Base-by-base conservation (phyloP, 2,329 filamentous ascomycete species). In the Aureobasidium musti region DNA sequence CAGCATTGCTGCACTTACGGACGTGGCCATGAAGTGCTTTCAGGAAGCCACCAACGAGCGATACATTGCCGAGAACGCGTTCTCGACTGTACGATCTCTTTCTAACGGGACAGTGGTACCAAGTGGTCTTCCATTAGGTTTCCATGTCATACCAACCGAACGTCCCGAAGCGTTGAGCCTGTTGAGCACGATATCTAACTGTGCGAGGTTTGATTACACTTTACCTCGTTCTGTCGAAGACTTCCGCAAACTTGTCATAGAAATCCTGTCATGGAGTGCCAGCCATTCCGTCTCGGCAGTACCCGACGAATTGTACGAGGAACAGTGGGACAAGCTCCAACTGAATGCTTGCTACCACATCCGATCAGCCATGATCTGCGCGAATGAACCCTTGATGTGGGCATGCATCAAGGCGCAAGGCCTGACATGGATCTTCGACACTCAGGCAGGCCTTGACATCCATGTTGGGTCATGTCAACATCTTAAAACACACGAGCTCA, bases 241-340 rank as follows among this genome's bases (percentile, higher is more conserved):
- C 3, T 50, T 70, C 10, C 67, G 70, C 0, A 69, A 67, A 30
- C 35, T 70, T 3, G 64, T 67, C 4, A 41, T 72, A 23, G 69
- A 71, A 57, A 69, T 45, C 19, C 56, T 72, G 26, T 63, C 70
- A 2, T 72, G 71, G 71, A 68, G 57, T n/a, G 69, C 71, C 4
- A 67, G 68, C 5, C 71, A 72, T 26, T 61, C 67, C n/a, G 11
- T 66, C 21, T 33, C 30, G 1, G 45, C 47, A 30, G 65, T 65
- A 23, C 67, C 70, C 0, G 64, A 63, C 6, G 64, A 67, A 6
- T 28, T 61, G 1, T 60, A 65, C 28, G 71, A 72, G 50, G 68
- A 67, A 5, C 47, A 59, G 13, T 69, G 65, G 60, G 69, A 72
- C 21, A 53, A 67, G 14, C 21, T 64, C 1, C 69, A 71, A 13